Evolutionary conservation across 2,329 filamentous ascomycete species (phyloP), one percentile per base, ranked within the genome.

Genomic region (Trichoderma guizhouense): DNA sequence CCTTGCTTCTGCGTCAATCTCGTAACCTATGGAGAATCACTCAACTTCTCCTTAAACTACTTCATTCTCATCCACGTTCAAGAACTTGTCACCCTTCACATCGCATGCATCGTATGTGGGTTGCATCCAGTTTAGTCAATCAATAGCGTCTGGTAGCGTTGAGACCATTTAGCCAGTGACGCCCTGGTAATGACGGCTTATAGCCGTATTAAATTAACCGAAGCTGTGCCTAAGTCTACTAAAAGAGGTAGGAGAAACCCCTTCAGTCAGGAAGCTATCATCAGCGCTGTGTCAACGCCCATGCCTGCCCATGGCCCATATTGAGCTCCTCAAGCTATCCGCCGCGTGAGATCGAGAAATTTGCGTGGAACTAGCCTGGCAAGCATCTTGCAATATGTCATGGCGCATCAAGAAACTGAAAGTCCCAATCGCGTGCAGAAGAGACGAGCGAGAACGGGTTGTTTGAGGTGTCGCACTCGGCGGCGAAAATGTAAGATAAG

Each of bases 401-500:
- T 69, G 66, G 14, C 36, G 14, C 15, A 51, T 34, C 55, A 69
- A 15, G 55, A 51, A n/a, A 28, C 12, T 3, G 18, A 6, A 18
- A 7, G 14, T 14, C 5, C 53, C 14, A 18, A 24, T n/a, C 55
- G 53, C 8, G 11, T 12, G 15, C 65, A 36, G 7, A 58, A 47
- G 53, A 68, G 32, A 32, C 65, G 65, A 28, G 53, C 65, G 18
- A 30, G 65, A 60, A 68, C 65, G 8, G 65, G 65, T 3, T 68
- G 65, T 14, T n/a, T 68, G 53, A 58, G 65, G 18, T 68, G 65
- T 30, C 65, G 65, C 26, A 60, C 34, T 14, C 65, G 65, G 53
- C 51, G 65, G 32, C 65, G 65, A 14, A 68, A 68, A 68, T 68
- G 65, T 68, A 68, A 68, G 65, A 9, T 47, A 53, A 57, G 11